Evolutionary conservation across 345 rosid genomes (phyloP).

Genomic region (Crucihimalaya himalaica): DNA sequence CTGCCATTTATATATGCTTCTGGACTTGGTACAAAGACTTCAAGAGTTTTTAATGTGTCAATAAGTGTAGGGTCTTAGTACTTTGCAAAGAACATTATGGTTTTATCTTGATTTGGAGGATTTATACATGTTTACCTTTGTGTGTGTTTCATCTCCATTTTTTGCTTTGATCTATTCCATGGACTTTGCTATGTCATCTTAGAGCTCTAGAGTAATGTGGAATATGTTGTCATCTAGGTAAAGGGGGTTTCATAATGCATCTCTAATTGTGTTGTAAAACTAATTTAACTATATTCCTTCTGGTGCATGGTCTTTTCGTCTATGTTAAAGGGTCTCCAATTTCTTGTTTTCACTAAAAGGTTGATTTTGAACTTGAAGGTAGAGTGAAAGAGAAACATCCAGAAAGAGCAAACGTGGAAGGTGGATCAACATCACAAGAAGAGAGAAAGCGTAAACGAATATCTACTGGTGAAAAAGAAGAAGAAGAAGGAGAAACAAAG

Average conservation of each 20-base stretch:
- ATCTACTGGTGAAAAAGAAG: conserved; percentile 9
- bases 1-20: background rate
- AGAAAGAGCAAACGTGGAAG: conserved; percentile 45
- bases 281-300: background rate
- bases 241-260: background rate
- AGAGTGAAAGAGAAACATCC: conserved; percentile 52
- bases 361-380: conserved; percentile 47
- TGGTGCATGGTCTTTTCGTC: background rate
- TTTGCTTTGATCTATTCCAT: conserved; percentile 19
- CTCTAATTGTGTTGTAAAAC: background rate
- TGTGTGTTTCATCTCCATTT: background rate
- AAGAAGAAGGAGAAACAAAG: conserved; percentile 45
- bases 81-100: no score
- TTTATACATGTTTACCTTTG: no score
- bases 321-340: background rate
- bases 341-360: background rate
- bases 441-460: conserved; percentile 71
- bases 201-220: background rate
- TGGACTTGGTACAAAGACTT: background rate
- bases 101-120: no score
- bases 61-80: background rate
- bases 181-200: background rate
- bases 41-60: background rate
- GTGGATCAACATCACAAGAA: conserved; percentile 64
- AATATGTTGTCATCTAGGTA: background rate